Evolutionary conservation across 192 early-diverging fungal species (phyloP).

Genomic region (Mortierella hygrophila): DNA sequence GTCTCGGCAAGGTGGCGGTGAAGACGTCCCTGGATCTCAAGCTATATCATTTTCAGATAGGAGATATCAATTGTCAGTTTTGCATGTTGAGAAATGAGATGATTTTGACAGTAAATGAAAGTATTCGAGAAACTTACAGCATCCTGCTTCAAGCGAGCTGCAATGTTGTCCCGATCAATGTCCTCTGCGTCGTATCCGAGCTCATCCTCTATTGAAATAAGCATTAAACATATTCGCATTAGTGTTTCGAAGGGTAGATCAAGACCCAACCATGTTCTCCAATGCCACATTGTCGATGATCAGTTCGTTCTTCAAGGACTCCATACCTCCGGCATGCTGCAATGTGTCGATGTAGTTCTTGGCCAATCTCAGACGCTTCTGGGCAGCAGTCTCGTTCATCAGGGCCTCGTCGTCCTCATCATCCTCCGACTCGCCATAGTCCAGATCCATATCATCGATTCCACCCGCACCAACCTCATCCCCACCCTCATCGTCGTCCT

Average conservation of each 20-base stretch:
- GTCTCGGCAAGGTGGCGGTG: conserved; percentile 42
- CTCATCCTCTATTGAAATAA: conserved; percentile 58
- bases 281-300: conserved; percentile 4
- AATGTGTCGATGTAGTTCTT: conserved; percentile 92
- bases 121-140: conserved; percentile 60
- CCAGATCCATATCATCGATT: conserved; percentile 72
- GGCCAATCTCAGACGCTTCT: conserved; percentile 93
- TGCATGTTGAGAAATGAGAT: background rate
- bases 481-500: conserved; percentile 59
- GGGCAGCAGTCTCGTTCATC: conserved; percentile 87
- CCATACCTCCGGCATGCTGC: conserved; percentile 68
- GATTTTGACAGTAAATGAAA: conserved; percentile 17
- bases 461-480: conserved; percentile 65
- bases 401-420: conserved; percentile 78
- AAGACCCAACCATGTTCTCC: background rate
- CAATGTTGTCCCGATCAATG: conserved; percentile 94
- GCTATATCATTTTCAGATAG: conserved; percentile 27
- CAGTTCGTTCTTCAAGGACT: background rate
- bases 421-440: conserved; percentile 53
- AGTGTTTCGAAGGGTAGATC: background rate
- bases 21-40: conserved; percentile 43
- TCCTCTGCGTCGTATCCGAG: conserved; percentile 92
- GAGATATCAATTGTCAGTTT: background rate
- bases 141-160: conserved; percentile 86
- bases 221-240: background rate